Percentiles rank a stretch among this genome's conserved stretches.
Evolutionary conservation across 805 yeast genomes (phyloP).

Genomic region (Lachancea meyersii): DNA sequence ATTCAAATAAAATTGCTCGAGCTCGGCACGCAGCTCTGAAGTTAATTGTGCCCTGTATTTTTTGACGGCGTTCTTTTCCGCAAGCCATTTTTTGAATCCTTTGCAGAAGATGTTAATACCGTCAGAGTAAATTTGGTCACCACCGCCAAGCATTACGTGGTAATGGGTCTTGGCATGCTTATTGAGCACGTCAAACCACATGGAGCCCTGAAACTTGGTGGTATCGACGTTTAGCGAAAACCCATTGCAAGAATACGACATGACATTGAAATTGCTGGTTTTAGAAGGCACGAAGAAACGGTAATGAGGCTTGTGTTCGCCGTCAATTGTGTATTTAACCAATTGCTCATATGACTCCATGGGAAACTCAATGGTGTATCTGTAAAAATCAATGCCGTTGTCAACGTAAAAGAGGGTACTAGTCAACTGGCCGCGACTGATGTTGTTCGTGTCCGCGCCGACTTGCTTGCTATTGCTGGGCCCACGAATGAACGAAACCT

Average conservation of each 20-base stretch:
- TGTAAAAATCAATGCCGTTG: conserved; percentile 51
- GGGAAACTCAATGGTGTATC: conserved; percentile 52
- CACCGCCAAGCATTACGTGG: conserved; percentile 97
- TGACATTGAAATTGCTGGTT: conserved; percentile 66
- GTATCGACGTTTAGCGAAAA: conserved; percentile 74
- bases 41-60: conserved; percentile 42
- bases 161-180: conserved; percentile 60
- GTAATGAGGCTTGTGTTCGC: conserved; percentile 37
- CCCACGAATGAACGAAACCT: conserved; percentile 17
- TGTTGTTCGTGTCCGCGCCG: conserved; percentile 7
- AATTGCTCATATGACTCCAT: conserved; percentile 50
- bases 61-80: conserved; percentile 43
- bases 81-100: conserved; percentile 55
- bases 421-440: conserved; percentile 40
- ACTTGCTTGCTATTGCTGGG: conserved; percentile 28
- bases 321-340: conserved; percentile 57
- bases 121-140: conserved; percentile 92
- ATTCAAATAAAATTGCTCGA: conserved; percentile 60
- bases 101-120: conserved; percentile 56
- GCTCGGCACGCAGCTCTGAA: conserved; percentile 44
- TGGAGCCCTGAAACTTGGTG: conserved; percentile 55
- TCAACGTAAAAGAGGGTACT: conserved; percentile 41
- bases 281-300: conserved; percentile 65
- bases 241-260: conserved; percentile 87
- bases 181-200: conserved; percentile 81